phyloP scores from a whole-genome alignment of 306 rosid species.

The Spatholobus suberectus region DNA sequence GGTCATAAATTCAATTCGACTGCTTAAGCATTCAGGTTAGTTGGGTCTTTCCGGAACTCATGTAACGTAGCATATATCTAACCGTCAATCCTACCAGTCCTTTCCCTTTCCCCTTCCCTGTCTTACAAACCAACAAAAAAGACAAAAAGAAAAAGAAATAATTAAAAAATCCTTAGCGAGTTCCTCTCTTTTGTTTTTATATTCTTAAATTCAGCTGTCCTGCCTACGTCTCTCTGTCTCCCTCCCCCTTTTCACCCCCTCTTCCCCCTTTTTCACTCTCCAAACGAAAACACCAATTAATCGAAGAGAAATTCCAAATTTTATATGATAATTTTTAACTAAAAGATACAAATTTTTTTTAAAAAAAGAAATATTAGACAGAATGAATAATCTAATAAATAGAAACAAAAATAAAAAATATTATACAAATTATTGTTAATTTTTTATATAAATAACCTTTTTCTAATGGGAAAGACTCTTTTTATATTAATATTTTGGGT shows the following conservation, averaged over 20 bases:
- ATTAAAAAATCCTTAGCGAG: conserved; percentile 25
- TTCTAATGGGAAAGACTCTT: too few species aligned
- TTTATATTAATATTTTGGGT: too few species aligned
- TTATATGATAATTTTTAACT: too few species aligned
- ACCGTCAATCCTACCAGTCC: conserved; percentile 92
- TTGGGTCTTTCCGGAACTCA: conserved; percentile 31
- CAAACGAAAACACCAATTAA: background rate
- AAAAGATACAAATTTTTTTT: too few species aligned
- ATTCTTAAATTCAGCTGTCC: conserved; percentile 75
- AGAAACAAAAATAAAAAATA: too few species aligned
- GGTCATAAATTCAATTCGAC: conserved; percentile 52
- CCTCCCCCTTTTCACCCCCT: background rate
- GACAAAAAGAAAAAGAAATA: background rate
- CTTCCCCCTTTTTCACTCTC: background rate
- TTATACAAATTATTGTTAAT: too few species aligned
- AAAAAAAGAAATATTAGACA: too few species aligned
- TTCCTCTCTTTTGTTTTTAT: conserved; percentile 80
- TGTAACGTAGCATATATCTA: conserved; percentile 45
- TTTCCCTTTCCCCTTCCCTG: background rate
- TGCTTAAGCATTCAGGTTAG: conserved; percentile 54
- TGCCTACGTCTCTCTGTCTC: conserved; percentile 2
- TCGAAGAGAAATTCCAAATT: too few species aligned
- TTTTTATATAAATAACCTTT: too few species aligned
- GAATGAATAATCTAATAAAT: too few species aligned
- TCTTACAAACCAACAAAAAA: background rate